Evolutionary conservation across 1,284 basidiomycete genomes (phyloP).

Genomic region (Ganoderma sinense): DNA sequence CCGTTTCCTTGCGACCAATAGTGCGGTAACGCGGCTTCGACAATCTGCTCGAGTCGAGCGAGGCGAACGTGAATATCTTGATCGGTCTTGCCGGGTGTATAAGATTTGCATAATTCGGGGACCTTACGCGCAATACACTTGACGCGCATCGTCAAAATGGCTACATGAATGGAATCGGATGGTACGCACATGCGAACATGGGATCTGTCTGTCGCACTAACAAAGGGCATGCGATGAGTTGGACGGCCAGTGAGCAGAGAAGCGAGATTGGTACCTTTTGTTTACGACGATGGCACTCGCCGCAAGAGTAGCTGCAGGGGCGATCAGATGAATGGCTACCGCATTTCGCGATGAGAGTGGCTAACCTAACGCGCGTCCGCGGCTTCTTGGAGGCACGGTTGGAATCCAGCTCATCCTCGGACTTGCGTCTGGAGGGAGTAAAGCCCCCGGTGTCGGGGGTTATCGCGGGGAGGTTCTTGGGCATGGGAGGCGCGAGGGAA

Average conservation of each 20-base stretch:
- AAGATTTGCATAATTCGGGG: constrained; percentile 84
- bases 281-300: constrained; percentile 84
- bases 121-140: constrained; percentile 85
- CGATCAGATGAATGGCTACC: constrained; percentile 1
- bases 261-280: constrained; percentile 65
- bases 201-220: constrained; percentile 82
- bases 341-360: background rate
- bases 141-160: constrained; percentile 12
- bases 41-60: constrained; percentile 77
- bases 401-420: constrained; percentile 61
- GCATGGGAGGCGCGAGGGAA: constrained; percentile 29
- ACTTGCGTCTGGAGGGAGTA: constrained; percentile 56
- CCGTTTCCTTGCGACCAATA: constrained; percentile 55
- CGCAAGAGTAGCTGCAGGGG: constrained; percentile 76
- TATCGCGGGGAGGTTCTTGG: constrained; percentile 33
- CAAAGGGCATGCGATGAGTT: constrained; percentile 7
- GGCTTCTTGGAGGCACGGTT: constrained; percentile 67
- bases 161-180: constrained; percentile 23
- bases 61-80: constrained; percentile 79
- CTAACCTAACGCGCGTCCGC: constrained; percentile 77
- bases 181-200: constrained; percentile 77
- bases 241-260: background rate
- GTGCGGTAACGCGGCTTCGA: constrained; percentile 80
- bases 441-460: constrained; percentile 32
- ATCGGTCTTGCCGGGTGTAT: constrained; percentile 84